These are phyloP conservation scores for Arabidopsis thaliana DNA, from an alignment of 345 rosid genomes.

Conservation along the genomic window TAIR10.1 NC_003070.9:8135001-8135500, in stretches of 20 bases:
- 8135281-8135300: constrained; percentile 34
- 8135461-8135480: constrained; percentile 65
- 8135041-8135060: background rate
- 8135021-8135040: background rate
- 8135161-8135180: background rate
- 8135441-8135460: constrained; percentile 53
- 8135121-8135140: background rate
- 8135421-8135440: constrained; percentile 55
- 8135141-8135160: background rate
- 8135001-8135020: background rate
- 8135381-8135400: constrained; percentile 24
- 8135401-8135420: constrained; percentile 13
- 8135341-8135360: background rate
- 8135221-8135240: constrained; percentile 19
- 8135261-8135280: background rate
- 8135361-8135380: background rate
- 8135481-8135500: constrained; percentile 67
- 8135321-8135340: background rate
- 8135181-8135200: constrained; percentile 8
- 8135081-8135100: background rate
- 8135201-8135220: constrained; percentile 3
- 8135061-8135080: background rate
- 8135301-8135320: constrained; percentile 2
- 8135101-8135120: background rate
- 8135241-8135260: constrained; percentile 3